Conservation (phyloP, 192 early-diverging fungal genomes). For the Jimgerdemannia flammicorona region DNA sequence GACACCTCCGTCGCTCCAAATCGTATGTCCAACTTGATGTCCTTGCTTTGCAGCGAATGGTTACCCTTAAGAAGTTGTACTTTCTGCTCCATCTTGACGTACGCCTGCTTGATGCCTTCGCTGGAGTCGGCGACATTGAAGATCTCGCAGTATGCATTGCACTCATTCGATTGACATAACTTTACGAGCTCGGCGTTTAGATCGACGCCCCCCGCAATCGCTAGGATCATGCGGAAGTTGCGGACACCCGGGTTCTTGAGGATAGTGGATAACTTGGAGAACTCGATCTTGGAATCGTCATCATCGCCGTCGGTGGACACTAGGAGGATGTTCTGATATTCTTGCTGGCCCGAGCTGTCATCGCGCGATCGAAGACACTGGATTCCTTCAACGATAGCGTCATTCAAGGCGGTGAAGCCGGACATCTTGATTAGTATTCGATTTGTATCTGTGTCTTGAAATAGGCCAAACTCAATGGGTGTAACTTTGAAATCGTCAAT, state of each 20-base stretch:
- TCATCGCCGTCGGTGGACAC: neutral
- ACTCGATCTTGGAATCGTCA: neutral
- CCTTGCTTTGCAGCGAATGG: neutral
- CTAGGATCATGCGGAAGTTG: neutral
- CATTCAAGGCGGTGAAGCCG: neutral
- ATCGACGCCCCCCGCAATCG: neutral
- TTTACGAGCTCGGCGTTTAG: neutral
- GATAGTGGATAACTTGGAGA: neutral
- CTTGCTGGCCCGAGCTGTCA: neutral
- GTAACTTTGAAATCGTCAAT: neutral
- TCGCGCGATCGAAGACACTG: neutral
- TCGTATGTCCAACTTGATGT: neutral
- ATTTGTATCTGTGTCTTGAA: no score
- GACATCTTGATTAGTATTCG: neutral
- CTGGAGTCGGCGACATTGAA: neutral
- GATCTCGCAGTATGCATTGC: neutral
- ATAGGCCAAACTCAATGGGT: no score
- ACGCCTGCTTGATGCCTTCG: neutral
- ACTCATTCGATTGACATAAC: neutral
- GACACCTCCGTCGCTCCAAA: neutral
- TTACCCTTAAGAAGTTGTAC: neutral
- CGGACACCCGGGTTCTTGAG: neutral
- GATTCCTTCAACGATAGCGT: neutral
- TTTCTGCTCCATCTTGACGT: neutral
- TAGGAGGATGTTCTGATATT: neutral